Percentiles rank a stretch among this genome's conserved stretches.
These are phyloP conservation scores for Fusarium illudens DNA, from an alignment of 2,329 filamentous ascomycete species.

Conservation along the genomic window DNA sequence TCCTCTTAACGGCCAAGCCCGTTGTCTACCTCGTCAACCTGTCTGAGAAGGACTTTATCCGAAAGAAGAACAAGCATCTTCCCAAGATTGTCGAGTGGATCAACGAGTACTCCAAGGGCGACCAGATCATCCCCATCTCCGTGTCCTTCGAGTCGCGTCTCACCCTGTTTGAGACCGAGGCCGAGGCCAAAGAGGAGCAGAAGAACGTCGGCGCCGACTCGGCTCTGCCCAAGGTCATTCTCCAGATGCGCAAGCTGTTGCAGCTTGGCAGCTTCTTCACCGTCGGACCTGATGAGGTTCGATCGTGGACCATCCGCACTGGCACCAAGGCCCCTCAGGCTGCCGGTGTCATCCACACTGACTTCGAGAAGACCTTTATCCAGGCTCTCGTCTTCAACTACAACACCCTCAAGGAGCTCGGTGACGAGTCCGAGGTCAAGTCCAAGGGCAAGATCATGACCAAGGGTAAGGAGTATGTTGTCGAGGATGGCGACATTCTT, in stretches of 20 bases:
- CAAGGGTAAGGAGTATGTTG: constrained; percentile 97
- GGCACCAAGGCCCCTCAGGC: constrained; percentile 98
- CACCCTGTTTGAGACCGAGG: constrained; percentile 80
- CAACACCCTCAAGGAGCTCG: constrained; percentile 79
- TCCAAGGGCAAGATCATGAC: constrained; percentile 97
- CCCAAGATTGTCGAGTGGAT: constrained; percentile 95
- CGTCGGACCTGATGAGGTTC: constrained; percentile 91
- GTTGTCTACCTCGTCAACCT: constrained; percentile 98
- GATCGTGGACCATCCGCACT: constrained; percentile 97
- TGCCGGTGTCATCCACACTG: constrained; percentile 96
- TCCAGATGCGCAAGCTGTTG: constrained; percentile 90
- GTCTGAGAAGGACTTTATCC: constrained; percentile 94
- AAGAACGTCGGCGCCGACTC: constrained; percentile 89
- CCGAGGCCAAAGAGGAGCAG: constrained; percentile 81
- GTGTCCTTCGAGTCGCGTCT: constrained; percentile 93
- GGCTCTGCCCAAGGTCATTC: constrained; percentile 88
- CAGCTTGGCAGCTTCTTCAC: constrained; percentile 98
- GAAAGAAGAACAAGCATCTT: constrained; percentile 99
- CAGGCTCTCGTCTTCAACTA: constrained; percentile 96
- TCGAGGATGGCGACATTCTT: constrained; percentile 82
- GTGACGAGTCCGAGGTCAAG: constrained; percentile 88
- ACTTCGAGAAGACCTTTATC: constrained; percentile 99
- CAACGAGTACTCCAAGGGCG: constrained; percentile 86
- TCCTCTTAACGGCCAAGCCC: constrained; percentile 94
- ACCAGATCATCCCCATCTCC: constrained; percentile 93